Conservation (phyloP, 768 basidiomycete genomes). For the Guyanaporus albipodus region DNA sequence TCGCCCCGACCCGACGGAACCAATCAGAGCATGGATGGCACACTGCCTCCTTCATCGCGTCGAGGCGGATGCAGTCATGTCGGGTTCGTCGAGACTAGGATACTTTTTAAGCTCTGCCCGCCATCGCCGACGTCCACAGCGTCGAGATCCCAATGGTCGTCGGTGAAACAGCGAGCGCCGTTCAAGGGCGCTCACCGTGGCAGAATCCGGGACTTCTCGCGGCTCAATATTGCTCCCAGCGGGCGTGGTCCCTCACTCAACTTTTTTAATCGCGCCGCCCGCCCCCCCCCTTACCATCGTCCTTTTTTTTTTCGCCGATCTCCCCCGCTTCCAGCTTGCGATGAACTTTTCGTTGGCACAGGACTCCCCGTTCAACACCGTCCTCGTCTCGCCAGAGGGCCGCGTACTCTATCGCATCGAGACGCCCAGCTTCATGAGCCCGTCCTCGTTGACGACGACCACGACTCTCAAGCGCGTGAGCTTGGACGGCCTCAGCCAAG, state of each 20-base stretch:
- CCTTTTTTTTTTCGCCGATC: neutral
- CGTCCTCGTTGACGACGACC: conserved; percentile 11
- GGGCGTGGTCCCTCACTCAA: neutral
- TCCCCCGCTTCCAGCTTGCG: neutral
- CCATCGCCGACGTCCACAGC: conserved; percentile 3
- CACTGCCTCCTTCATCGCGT: conserved; percentile 27
- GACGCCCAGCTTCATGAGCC: conserved; percentile 16
- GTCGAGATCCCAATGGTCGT: neutral
- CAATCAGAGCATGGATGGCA: conserved; percentile 25
- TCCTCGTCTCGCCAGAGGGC: conserved; percentile 29
- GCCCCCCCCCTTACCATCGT: neutral
- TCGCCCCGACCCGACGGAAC: conserved; percentile 5
- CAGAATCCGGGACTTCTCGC: conserved; percentile 32
- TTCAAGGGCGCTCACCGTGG: conserved; percentile 30
- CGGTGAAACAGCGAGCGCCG: conserved; percentile 4
- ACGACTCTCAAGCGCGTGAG: conserved; percentile 26
- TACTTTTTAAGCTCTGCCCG: neutral
- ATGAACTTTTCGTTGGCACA: conserved; percentile 32
- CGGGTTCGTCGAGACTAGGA: conserved; percentile 3
- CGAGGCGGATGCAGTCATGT: conserved; percentile 18
- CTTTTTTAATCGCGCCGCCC: conserved; percentile 13
- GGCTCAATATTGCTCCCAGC: conserved; percentile 23
- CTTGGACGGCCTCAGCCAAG: conserved; percentile 21
- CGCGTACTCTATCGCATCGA: conserved; percentile 30
- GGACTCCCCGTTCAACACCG: conserved; percentile 33